phyloP scores from a whole-genome alignment of 371 early-diverging fungal genomes.

The Entomophthora muscae region DNA sequence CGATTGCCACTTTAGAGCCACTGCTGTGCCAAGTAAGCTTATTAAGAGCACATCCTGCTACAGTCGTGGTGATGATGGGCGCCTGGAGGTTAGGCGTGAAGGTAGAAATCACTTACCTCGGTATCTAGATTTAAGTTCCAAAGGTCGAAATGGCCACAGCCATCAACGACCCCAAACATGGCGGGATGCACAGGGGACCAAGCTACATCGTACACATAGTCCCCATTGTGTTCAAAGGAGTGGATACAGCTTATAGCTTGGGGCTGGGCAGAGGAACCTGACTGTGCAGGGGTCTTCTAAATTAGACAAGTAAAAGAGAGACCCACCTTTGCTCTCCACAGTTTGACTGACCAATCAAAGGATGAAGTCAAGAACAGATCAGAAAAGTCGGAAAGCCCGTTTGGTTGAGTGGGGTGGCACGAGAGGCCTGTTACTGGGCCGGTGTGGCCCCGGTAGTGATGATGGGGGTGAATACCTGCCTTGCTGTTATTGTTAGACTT shows the following conservation, averaged over 20 bases:
- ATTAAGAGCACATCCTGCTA: conserved; percentile 66
- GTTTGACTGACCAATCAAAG: conserved; percentile 89
- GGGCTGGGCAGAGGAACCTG: conserved; percentile 34
- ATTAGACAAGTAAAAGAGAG: background rate
- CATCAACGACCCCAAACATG: conserved; percentile 82
- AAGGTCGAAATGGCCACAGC: conserved; percentile 68
- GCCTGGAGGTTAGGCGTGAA: conserved; percentile 17
- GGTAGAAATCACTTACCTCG: conserved; percentile 40
- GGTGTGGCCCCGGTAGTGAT: conserved; percentile 72
- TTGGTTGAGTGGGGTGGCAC: conserved; percentile 56
- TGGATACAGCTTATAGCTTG: conserved; percentile 42
- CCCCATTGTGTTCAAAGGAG: conserved; percentile 81
- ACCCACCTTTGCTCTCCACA: conserved; percentile 74
- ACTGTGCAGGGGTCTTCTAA: conserved; percentile 35
- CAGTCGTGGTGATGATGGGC: conserved; percentile 44
- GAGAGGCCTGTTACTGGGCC: conserved; percentile 79
- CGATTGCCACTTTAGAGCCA: conserved; percentile 62
- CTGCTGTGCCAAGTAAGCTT: conserved; percentile 83
- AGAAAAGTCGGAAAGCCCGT: conserved; percentile 64
- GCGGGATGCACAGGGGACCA: conserved; percentile 94
- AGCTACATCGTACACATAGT: conserved; percentile 88
- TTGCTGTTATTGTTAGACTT: conserved; percentile 33
- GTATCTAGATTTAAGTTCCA: conserved; percentile 82
- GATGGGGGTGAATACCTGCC: conserved; percentile 75
- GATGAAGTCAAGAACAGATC: conserved; percentile 79